phyloP scores from a whole-genome alignment of 768 basidiomycete genomes.

The Tulasnella sp. region DNA sequence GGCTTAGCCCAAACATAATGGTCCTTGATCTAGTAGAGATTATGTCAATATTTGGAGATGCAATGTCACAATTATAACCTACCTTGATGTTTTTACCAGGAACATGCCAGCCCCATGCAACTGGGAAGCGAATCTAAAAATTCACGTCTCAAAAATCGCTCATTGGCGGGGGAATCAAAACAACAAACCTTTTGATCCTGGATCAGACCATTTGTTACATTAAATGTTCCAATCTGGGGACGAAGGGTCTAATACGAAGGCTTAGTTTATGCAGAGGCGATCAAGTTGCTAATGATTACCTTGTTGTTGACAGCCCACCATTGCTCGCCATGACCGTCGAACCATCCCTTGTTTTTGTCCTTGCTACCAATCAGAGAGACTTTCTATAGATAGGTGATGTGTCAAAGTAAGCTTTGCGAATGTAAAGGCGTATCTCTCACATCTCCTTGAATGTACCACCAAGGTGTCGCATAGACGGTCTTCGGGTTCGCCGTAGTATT shows the following conservation, averaged over 20 bases:
- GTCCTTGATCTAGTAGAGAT: constrained; percentile 25
- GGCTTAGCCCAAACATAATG: constrained; percentile 20
- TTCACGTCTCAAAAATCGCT: too few relatives aligned
- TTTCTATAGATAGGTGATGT: too few relatives aligned
- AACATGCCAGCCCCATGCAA: constrained; percentile 37
- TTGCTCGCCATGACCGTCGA: constrained; percentile 38
- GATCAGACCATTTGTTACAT: constrained; percentile 32
- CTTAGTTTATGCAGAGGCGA: neutral
- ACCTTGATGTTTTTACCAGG: constrained; percentile 31
- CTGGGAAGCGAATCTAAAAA: constrained; percentile 36
- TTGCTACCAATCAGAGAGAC: constrained; percentile 32
- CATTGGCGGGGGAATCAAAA: too few relatives aligned
- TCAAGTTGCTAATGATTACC: constrained; percentile 23
- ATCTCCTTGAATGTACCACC: constrained; percentile 38
- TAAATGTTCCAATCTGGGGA: constrained; percentile 38
- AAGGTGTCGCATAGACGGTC: constrained; percentile 29
- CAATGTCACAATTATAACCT: constrained; percentile 32
- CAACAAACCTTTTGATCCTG: too few relatives aligned
- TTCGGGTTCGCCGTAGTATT: neutral
- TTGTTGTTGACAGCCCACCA: constrained; percentile 38
- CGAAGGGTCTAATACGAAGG: constrained; percentile 25
- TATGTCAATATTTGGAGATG: constrained; percentile 31
- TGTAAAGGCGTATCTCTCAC: too few relatives aligned
- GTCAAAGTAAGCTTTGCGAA: too few relatives aligned
- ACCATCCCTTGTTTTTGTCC: constrained; percentile 31